These are phyloP conservation scores for Talaromyces sp. DNA, from an alignment of 2,329 filamentous ascomycete genomes.

Conservation along the genomic window DNA sequence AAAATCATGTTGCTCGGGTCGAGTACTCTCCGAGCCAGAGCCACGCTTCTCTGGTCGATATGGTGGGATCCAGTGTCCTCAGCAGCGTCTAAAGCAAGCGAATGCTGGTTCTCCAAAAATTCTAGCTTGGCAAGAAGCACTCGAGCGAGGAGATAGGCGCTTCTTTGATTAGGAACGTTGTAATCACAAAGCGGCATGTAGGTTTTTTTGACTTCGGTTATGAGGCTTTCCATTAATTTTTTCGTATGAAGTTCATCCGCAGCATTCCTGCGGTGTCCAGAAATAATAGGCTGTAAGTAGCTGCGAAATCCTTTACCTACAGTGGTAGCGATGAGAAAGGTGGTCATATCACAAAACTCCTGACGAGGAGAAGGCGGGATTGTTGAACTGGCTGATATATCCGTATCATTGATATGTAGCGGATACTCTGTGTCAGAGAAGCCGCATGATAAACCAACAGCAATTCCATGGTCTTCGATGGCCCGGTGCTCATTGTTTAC, in stretches of 20 bases:
- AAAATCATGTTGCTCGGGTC: neutral
- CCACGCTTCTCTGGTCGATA: neutral
- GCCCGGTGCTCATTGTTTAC: slow-evolving; percentile 49
- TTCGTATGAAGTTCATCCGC: neutral
- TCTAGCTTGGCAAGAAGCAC: neutral
- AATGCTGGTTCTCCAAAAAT: neutral
- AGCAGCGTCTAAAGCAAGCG: neutral
- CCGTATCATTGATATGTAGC: slow-evolving; percentile 51
- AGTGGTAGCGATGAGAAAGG: neutral
- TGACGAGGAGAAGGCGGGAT: neutral
- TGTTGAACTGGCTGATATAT: slow-evolving; percentile 39
- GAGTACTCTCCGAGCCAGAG: neutral
- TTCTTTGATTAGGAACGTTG: neutral
- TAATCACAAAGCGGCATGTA: neutral
- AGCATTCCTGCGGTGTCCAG: neutral
- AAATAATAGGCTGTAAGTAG: neutral
- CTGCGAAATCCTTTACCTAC: neutral
- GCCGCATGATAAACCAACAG: slow-evolving; percentile 44
- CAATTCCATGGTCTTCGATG: slow-evolving; percentile 52
- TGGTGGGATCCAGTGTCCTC: neutral
- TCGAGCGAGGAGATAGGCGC: neutral
- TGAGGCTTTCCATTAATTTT: neutral
- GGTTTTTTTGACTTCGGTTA: neutral
- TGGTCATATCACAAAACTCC: neutral
- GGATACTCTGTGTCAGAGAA: slow-evolving; percentile 50